Percentiles rank a stretch among this genome's conserved stretches.
These are phyloP conservation scores for Amborella trichopoda DNA, from an alignment of 164 flowering plant genomes.

Conservation along the genomic window DNA sequence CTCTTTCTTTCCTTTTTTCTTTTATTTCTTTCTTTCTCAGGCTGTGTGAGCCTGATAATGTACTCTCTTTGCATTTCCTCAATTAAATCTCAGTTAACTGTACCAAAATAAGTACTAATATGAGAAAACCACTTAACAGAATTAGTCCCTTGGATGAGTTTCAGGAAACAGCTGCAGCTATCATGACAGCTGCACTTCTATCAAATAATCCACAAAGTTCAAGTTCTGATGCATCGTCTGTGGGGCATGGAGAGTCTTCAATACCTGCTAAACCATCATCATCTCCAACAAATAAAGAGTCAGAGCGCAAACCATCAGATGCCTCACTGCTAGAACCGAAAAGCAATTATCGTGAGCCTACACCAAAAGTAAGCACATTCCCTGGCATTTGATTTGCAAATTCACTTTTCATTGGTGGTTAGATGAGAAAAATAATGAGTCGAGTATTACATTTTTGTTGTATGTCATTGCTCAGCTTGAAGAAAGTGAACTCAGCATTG, in stretches of 20 bases:
- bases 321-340: constrained; percentile 14
- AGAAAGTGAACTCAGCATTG: constrained; percentile 1
- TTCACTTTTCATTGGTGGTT: background rate
- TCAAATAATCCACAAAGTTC: constrained; percentile 28
- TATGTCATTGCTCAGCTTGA: constrained; percentile 6
- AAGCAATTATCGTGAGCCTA: constrained; percentile 7
- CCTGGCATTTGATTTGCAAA: background rate
- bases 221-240: constrained; percentile 19
- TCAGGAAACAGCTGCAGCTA: constrained; percentile 68
- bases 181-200: constrained; percentile 54
- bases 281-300: constrained; percentile 14
- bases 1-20: too few relatives aligned
- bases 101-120: too few relatives aligned
- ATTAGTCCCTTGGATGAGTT: constrained; percentile 4
- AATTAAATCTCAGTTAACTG: too few relatives aligned
- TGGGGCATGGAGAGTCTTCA: constrained; percentile 27
- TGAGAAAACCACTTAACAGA: too few relatives aligned
- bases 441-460: too few relatives aligned
- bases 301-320: constrained; percentile 9
- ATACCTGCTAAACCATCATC: constrained; percentile 12
- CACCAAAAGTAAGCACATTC: constrained; percentile 14
- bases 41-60: too few relatives aligned
- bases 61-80: too few relatives aligned
- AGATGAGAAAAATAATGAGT: background rate
- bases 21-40: too few relatives aligned